Evolutionary conservation across 1,139 yeast genomes (phyloP).

Genomic region (Yamadazyma taylorii): DNA sequence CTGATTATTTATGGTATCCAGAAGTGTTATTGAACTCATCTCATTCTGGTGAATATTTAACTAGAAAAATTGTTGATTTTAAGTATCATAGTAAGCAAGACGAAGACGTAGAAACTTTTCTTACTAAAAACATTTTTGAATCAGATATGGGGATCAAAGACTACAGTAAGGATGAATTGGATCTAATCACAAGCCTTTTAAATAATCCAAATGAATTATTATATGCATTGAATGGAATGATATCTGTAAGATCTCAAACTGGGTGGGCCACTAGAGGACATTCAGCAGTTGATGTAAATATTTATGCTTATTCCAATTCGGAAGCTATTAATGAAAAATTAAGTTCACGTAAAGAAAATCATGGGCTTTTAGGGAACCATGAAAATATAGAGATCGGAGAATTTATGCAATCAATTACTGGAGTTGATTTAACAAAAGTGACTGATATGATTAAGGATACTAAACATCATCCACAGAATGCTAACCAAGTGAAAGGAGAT

Average conservation of each 20-base stretch:
- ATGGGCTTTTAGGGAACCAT: conserved; percentile 67
- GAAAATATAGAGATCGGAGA: conserved; percentile 83
- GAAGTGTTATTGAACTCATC: conserved; percentile 61
- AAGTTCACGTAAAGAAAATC: conserved; percentile 25
- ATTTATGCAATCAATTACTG: conserved; percentile 61
- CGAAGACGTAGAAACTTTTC: conserved; percentile 33
- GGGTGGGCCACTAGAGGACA: conserved; percentile 94
- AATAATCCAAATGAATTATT: conserved; percentile 26
- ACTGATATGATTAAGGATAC: conserved; percentile 49
- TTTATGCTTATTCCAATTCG: conserved; percentile 68
- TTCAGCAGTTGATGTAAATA: conserved; percentile 86
- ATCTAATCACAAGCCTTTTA: conserved; percentile 31
- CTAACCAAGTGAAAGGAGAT: not conserved
- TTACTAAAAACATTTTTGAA: conserved; percentile 48
- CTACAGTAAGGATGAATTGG: conserved; percentile 50
- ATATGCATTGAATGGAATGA: conserved; percentile 52
- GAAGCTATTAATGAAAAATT: conserved; percentile 39
- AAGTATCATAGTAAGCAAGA: conserved; percentile 22
- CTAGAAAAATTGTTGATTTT: conserved; percentile 28
- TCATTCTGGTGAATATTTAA: conserved; percentile 72
- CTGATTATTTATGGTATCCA: conserved; percentile 64
- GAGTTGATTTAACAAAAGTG: conserved; percentile 51
- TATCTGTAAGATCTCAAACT: conserved; percentile 68
- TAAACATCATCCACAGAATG: conserved; percentile 36
- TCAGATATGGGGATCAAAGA: conserved; percentile 62